These are phyloP conservation scores for Gastrodia elata DNA, from an alignment of 106 monocot species.

Conservation along the genomic window DNA sequence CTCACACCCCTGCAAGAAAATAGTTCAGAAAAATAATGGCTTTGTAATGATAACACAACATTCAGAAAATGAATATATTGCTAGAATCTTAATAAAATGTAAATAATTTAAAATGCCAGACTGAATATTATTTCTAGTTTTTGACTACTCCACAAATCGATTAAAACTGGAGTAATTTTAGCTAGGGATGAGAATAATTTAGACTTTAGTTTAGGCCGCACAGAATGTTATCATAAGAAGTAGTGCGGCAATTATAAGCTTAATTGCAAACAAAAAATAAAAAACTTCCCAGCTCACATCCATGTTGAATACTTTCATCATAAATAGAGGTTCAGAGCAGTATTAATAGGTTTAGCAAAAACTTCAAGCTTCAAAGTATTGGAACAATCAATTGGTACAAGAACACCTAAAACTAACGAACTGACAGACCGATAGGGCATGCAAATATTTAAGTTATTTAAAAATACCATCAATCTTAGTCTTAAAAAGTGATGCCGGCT, in stretches of 20 bases:
- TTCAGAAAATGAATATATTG: not conserved
- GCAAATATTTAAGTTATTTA: not conserved
- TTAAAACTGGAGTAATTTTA: not conserved
- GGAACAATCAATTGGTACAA: not conserved
- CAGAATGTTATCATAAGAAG: not conserved
- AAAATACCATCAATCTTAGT: too few relatives aligned
- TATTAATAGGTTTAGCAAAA: not conserved
- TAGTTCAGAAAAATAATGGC: not conserved
- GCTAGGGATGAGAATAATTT: not conserved
- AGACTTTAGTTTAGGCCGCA: not conserved
- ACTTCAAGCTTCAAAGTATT: not conserved
- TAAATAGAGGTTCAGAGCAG: not conserved
- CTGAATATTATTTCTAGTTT: not conserved
- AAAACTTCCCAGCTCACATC: not conserved
- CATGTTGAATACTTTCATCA: not conserved
- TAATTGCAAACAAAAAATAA: not conserved
- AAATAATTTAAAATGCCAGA: not conserved
- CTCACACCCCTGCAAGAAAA: slow-evolving; percentile 67
- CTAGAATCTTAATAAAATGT: not conserved
- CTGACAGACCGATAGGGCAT: not conserved
- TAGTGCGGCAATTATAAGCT: not conserved
- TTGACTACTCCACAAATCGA: not conserved
- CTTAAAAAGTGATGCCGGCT: too few relatives aligned
- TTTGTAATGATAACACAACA: not conserved
- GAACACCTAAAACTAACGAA: not conserved